phyloP scores from a whole-genome alignment of 2,329 filamentous ascomycete species.

The Verticillium zaregamsianum region DNA sequence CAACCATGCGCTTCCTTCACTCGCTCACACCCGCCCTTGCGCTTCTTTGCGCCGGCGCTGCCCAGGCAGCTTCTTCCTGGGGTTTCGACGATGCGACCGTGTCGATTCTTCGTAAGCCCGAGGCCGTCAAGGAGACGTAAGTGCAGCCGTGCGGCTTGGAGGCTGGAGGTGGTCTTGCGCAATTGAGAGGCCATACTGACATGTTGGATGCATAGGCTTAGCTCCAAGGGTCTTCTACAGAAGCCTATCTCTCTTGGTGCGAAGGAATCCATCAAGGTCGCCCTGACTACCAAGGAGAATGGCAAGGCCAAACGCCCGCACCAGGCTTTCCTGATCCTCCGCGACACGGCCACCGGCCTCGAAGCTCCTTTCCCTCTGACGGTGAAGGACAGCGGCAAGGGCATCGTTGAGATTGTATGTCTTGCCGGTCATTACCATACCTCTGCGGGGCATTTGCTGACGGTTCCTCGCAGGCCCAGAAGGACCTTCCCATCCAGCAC shows the following conservation, averaged over 20 bases:
- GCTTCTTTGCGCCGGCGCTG: conserved; percentile 46
- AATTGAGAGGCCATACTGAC: conserved; percentile 3
- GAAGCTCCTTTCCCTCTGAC: conserved; percentile 83
- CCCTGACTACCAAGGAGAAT: conserved; percentile 75
- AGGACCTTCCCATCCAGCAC: conserved; percentile 83
- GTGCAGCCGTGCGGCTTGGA: conserved; percentile 17
- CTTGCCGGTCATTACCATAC: not conserved
- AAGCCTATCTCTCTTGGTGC: conserved; percentile 61
- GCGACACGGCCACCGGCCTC: conserved; percentile 62
- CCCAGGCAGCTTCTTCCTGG: conserved; percentile 59
- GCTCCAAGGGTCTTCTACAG: conserved; percentile 53
- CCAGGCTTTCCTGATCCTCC: conserved; percentile 85
- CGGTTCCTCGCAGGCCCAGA: conserved; percentile 62
- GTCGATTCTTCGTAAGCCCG: conserved; percentile 62
- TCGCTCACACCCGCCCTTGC: conserved; percentile 35
- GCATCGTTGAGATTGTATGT: conserved; percentile 76
- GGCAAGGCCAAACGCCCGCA: conserved; percentile 80
- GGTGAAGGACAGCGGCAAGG: conserved; percentile 86
- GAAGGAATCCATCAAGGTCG: conserved; percentile 73
- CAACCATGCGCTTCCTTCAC: conserved; percentile 36
- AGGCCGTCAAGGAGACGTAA: conserved; percentile 64
- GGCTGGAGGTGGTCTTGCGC: not conserved
- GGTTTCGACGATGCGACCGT: conserved; percentile 70
- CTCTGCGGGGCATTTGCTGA: conserved; percentile 19
- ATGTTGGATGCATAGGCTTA: conserved; percentile 44